Evolutionary conservation across 495 filamentous ascomycete genomes (phyloP).

Genomic region (Oidiodendron maius): DNA sequence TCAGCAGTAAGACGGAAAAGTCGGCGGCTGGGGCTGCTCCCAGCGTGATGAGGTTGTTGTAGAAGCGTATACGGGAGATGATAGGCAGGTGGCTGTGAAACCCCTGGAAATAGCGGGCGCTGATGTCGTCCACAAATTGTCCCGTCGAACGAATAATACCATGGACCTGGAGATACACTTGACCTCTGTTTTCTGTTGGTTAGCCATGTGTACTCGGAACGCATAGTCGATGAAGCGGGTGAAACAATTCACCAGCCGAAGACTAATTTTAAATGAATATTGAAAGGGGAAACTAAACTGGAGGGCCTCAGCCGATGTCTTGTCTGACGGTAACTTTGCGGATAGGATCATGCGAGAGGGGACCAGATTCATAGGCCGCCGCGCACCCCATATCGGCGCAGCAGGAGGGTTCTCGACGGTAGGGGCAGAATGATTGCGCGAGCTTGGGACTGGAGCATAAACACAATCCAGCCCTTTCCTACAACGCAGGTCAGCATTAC

Average conservation of each 20-base stretch:
- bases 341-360: not conserved
- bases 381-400: not conserved
- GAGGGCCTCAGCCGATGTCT: too few species aligned
- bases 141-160: slow-evolving; percentile 27
- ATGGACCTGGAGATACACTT: slow-evolving; percentile 21
- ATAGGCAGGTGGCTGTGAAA: slow-evolving; percentile 32
- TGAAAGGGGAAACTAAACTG: too few species aligned
- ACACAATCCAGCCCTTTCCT: too few species aligned
- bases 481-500: not conserved
- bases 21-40: slow-evolving; percentile 18
- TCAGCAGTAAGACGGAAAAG: slow-evolving; percentile 30
- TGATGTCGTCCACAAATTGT: slow-evolving; percentile 29
- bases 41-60: slow-evolving; percentile 18
- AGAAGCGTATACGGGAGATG: slow-evolving; percentile 28
- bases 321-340: too few species aligned
- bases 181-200: slow-evolving; percentile 3
- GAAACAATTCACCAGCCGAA: not conserved
- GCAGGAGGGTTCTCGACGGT: not conserved
- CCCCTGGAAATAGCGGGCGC: slow-evolving; percentile 29
- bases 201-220: not conserved
- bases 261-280: not conserved
- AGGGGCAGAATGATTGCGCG: not conserved
- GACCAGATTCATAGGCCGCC: not conserved
- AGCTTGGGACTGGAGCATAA: not conserved
- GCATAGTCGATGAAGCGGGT: slow-evolving; percentile 12